A percentile compares a stretch with the other conserved stretches of the same genome.
These are phyloP conservation scores for Lasiosphaeris hirsuta DNA, from an alignment of 495 filamentous ascomycete species.

Conservation along the genomic window DNA sequence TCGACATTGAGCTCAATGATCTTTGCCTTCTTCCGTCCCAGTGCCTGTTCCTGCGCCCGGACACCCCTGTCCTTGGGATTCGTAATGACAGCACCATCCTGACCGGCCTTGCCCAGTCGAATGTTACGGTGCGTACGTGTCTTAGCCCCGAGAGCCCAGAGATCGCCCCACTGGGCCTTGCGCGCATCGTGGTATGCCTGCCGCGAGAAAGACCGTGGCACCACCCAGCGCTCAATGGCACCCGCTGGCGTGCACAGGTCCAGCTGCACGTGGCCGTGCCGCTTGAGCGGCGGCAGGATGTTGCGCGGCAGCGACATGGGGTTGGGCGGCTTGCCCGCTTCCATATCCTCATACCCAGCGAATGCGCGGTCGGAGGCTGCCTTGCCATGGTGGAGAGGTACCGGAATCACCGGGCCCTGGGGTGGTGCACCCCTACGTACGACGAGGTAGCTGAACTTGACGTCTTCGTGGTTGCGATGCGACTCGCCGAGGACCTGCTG, in stretches of 20 bases:
- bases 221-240: conserved; percentile 88
- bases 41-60: conserved; percentile 29
- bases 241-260: conserved; percentile 88
- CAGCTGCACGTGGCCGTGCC: conserved; percentile 78
- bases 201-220: conserved; percentile 75
- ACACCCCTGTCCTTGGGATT: conserved; percentile 40
- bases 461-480: conserved; percentile 82
- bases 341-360: conserved; percentile 36
- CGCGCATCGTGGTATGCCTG: conserved; percentile 86
- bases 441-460: conserved; percentile 83
- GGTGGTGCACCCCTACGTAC: conserved; percentile 67
- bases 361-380: conserved; percentile 35
- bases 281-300: conserved; percentile 78
- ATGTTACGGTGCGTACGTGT: conserved; percentile 62
- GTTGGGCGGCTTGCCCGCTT: conserved; percentile 42
- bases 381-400: conserved; percentile 19
- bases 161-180: conserved; percentile 86
- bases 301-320: conserved; percentile 72
- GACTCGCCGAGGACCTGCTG: conserved; percentile 69
- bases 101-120: conserved; percentile 52
- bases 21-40: conserved; percentile 27
- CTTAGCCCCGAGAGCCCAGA: conserved; percentile 95
- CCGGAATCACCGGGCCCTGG: conserved; percentile 31
- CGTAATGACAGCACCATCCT: conserved; percentile 4
- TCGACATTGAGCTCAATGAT: conserved; percentile 36